Evolutionary conservation across 2,329 filamentous ascomycete genomes (phyloP), one percentile per base, ranked within the genome.

Genomic region (Cadophora malorum): DNA sequence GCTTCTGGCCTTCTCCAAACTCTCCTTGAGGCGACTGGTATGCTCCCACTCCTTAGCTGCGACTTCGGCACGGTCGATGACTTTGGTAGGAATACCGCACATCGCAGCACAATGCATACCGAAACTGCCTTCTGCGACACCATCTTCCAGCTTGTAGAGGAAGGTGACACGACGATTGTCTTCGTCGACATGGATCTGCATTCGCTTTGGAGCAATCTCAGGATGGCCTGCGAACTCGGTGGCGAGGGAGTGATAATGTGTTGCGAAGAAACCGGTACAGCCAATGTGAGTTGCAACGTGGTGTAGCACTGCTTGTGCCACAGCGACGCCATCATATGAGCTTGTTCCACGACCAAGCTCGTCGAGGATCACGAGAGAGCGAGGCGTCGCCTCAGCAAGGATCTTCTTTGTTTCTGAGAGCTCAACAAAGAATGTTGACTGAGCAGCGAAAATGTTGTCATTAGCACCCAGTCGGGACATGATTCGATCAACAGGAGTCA

Each of bases 101-200:
- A 99, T 99, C 69, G 93, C 91, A 0, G 96, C 96, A 78, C 96
- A 99, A 79, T 99, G 96, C 96, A 99, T 99, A 75, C 96, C 96
- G 76, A 98, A 99, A 76, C 93, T 97, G 19, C 96, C 96, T 79
- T 98, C 94, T 0, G 96, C 96, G 10, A 98, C 93, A 1, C 96
- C 96, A 16, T 93, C 88, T 79, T 98, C 96, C 0, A 99, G 86
- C 76, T 93, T 94, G 82, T 99, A 99, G 65, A 99, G 79, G 81
- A 99, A 99, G 0, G 95, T 97, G n/a, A 99, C 90, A n/a, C 90
- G 89, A 28, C 93, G 87, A 67, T 93, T 86, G 58, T 85, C 87
- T 4, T 96, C 92, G 71, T 99, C 95, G 1, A 99, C 96, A 67
- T 94, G 88, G 67, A 99, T 98, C 70, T 93, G 91, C 96, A 99